Base-by-base conservation (phyloP, 2,329 filamentous ascomycete species). In the Diaporthe nobilis region DNA sequence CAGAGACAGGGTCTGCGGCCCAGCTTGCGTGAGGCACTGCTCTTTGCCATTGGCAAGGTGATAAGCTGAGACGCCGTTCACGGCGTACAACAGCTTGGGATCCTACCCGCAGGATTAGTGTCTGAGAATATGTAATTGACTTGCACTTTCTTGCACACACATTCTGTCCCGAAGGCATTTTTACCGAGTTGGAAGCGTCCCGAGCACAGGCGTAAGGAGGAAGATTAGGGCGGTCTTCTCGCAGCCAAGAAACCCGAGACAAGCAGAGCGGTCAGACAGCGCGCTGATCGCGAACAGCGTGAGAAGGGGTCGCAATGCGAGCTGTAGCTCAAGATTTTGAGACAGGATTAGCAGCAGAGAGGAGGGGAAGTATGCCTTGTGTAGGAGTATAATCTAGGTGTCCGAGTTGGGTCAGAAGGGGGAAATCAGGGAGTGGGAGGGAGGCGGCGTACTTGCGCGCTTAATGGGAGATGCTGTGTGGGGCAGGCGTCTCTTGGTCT, bases 1-100 rank as follows among this genome's bases (percentile, higher is more conserved):
- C 74, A 98, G 89, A 31, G 96, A 98, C 72, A 99, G 89, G 0
- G 96, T 98, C 86, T 98, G 95, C 25, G 95, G 93, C 2, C 96
- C 95, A 2, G 94, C 93, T 0, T 94, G 92, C 20, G 95, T 98
- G 81, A 99, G 92, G 20, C 91, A 90, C 74, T 93, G 88, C 85
- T 98, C 96, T 79, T 93, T 90, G 84, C 97, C 96, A 90, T 98
- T 91, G 84, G 95, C 92, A 77, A 98, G 92, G 83, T 98, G 95
- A 86, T 95, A 98, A 78, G 96, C 97, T 78, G 93, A 93, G 81
- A 99, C 96, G 86, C 95, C 95, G 79, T 93, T 92, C 83, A 98
- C 90, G 80, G 91, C 90, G 83, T 93, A 93, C 77, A 93, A 85
- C 76, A 93, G 87, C 84, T 92, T 93, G 55, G 91, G 91, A 78